Base-by-base conservation (phyloP, 2,329 filamentous ascomycete genomes). In the Aspergillus sp. region DNA sequence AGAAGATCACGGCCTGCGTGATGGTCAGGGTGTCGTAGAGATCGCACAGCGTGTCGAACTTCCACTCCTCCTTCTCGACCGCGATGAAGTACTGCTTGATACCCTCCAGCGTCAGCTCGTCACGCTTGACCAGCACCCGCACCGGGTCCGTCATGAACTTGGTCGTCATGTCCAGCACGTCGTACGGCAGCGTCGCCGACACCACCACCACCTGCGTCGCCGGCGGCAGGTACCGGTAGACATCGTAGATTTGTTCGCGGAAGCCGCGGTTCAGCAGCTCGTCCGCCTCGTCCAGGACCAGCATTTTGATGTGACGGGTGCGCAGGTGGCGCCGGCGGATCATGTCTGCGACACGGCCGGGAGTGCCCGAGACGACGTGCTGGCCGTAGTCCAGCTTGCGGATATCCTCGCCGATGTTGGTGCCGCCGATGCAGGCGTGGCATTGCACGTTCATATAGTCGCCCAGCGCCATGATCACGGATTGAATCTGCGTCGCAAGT, bases 391-490 rank as follows among this genome's bases (percentile, higher is more conserved):
- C 91, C 57, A 99, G 89, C 78, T 96, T 96, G 72, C 90, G 88
- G 64, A 99, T 99, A 70, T 99, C 94, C 71, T 97, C 94, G 64
- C 94, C 91, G 34, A 99, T 92, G 69, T 96, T 97, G 62, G 94
- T 99, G 55, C 94, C 94, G 62, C 94, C 94, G 67, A 99, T 97
- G 76, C 94, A 99, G 54, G 94, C 93, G 68, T 99, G 94, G 77
- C 94, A 99, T 76, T 99, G 92, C 3, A 99, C 91, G 70, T 97
- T 97, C 94, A 99, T 97, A 81, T 97, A 99, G 76, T 99, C 94
- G 61, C 94, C 94, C n/a, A 99, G 84, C n/a, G 94, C 94, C 86
- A 97, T 96, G 64, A 99, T 89, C 54, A 99, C 94, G 32, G 91
- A 96, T 77, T 99, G 94, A 60, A 99, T 99, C 77, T 99, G 94